A percentile compares a stretch with the other conserved stretches of the same genome.
phyloP scores from a whole-genome alignment of 495 filamentous ascomycete species.

The Acidiella bohemica region DNA sequence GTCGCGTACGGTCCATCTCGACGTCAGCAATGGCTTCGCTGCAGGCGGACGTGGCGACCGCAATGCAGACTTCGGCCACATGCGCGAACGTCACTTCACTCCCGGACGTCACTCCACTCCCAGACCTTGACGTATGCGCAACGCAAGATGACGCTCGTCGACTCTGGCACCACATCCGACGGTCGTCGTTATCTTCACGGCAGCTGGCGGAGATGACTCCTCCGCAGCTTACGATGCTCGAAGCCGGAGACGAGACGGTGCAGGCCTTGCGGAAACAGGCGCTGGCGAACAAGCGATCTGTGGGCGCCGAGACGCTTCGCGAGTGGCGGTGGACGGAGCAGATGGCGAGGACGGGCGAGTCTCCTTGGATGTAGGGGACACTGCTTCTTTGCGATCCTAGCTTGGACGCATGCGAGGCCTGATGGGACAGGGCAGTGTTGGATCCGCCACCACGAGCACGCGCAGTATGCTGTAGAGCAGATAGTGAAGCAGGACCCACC shows the following conservation, averaged over 20 bases:
- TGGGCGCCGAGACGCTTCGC: constrained; percentile 22
- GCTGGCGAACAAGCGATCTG: constrained; percentile 21
- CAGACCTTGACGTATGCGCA: no score
- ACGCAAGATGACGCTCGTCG: constrained; percentile 12
- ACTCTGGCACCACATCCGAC: constrained; percentile 23
- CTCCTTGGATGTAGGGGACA: constrained; percentile 13
- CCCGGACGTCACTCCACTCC: not conserved
- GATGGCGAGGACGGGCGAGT: not conserved
- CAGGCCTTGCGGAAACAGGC: constrained; percentile 15
- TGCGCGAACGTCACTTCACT: not conserved
- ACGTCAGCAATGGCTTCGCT: not conserved
- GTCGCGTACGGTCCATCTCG: not conserved
- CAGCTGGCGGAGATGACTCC: constrained; percentile 7
- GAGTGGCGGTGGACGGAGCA: constrained; percentile 17
- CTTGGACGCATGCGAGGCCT: no score
- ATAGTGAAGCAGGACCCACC: no score
- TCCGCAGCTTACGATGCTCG: constrained; percentile 4
- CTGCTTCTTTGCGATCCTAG: no score
- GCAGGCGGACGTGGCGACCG: not conserved
- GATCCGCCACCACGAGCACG: no score
- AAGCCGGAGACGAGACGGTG: constrained; percentile 9
- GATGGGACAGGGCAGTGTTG: no score
- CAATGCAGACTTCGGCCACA: not conserved
- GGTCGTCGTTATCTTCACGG: constrained; percentile 8
- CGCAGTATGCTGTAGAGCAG: no score